Base-by-base conservation (phyloP, 2,329 filamentous ascomycete genomes). In the Pestalotiopsis fici region DNA sequence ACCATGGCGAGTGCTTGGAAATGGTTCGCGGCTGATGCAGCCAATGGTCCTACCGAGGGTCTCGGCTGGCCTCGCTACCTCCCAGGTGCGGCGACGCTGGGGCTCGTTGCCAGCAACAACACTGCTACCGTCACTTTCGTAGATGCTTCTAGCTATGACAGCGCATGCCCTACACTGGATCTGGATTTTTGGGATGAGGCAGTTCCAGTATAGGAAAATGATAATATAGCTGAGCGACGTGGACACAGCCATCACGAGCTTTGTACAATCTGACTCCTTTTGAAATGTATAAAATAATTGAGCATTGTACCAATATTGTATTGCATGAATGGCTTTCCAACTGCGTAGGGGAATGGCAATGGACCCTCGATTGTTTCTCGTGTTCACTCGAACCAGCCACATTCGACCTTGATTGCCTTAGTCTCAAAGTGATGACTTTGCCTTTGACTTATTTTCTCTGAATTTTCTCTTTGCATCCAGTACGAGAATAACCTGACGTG, bases 401-500 rank as follows among this genome's bases (percentile, higher is more conserved):
- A n/a, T n/a, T n/a, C n/a, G n/a, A n/a, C n/a, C 18, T 50, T 18
- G 18, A 18, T 21, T 50, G 3, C 2, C 4, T 21, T 21, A n/a
- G 9, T 7, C 6, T 50, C 18, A 50, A 11, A 50, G 43, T 5
- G 43, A 7, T 3, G 43, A 23, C 43, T 21, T 50, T 15, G 55
- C 23, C 18, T 57, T 31, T 23, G 3, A 15, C 55, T 31, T 61
- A 12, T 15, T n/a, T 7, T 35, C 7, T 27, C 28, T 35, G 21
- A 70, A 71, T 12, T 69, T 71, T 25, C 66, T 61, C n/a, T 64
- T 47, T 18, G 65, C 64, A 23, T 66, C 68, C 2, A 71, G 43
- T 15, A 64, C 67, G 18, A 69, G 50, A 13, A 68, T 43, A 3
- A 68, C 25, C 50, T 71, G 67, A 6, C 65, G 62, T 27, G 71